These are phyloP conservation scores for Mortierella alpina DNA, from an alignment of 192 early-diverging fungal genomes.

Conservation along the genomic window DNA sequence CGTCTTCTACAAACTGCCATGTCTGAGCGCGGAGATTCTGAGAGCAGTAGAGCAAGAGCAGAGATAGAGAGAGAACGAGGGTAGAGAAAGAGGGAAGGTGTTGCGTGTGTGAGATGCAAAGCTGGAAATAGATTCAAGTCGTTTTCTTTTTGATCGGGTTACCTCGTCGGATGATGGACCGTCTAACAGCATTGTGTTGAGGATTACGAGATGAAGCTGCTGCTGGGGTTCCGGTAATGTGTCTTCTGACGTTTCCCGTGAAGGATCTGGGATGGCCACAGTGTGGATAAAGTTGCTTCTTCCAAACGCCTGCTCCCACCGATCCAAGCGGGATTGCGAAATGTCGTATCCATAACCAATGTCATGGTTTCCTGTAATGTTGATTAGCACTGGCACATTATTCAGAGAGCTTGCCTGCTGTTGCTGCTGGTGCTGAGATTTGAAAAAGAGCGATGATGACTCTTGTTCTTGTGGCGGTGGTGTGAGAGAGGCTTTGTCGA, in stretches of 20 bases:
- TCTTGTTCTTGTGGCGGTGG: slow-evolving; percentile 2
- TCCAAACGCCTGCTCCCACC: slow-evolving; percentile 68
- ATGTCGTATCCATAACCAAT: slow-evolving; percentile 75
- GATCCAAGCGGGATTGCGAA: slow-evolving; percentile 56
- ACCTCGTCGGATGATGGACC: slow-evolving; percentile 57
- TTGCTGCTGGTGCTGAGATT: no score
- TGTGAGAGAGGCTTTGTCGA: slow-evolving; percentile 25
- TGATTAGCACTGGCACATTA: slow-evolving; percentile 50
- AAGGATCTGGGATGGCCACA: slow-evolving; percentile 2
- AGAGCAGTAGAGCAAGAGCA: background rate
- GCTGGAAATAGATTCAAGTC: background rate
- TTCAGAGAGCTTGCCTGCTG: no score
- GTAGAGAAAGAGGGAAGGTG: background rate
- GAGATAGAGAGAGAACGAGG: background rate
- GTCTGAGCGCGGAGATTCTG: slow-evolving; percentile 60
- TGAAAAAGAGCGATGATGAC: background rate
- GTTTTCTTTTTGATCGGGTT: background rate
- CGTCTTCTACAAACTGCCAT: slow-evolving; percentile 65
- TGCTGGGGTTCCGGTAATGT: background rate
- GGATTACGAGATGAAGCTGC: slow-evolving; percentile 32
- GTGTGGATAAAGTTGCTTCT: slow-evolving; percentile 55
- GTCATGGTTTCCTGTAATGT: slow-evolving; percentile 74
- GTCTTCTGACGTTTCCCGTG: background rate
- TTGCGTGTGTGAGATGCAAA: background rate
- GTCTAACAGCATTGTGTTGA: slow-evolving; percentile 58